Conservation (phyloP, 495 filamentous ascomycete species). For the Elaphomyces granulatus region DNA sequence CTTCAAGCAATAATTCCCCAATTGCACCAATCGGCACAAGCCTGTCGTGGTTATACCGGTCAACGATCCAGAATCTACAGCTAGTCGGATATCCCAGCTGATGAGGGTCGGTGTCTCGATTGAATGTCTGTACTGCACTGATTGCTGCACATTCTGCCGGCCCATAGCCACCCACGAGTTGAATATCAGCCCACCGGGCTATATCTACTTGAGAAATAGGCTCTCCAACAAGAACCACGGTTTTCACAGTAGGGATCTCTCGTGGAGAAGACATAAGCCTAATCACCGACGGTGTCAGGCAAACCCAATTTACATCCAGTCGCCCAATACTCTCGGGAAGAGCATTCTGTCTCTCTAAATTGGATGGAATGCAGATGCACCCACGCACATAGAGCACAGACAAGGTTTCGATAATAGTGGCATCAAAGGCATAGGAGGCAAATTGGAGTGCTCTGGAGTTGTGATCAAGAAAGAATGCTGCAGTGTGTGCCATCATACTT, state of each 20-base stretch:
- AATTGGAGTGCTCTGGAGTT: slow-evolving; percentile 44
- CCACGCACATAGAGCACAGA: slow-evolving; percentile 40
- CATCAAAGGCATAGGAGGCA: slow-evolving; percentile 45
- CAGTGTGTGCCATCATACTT: slow-evolving; percentile 18
- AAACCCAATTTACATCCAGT: slow-evolving; percentile 12
- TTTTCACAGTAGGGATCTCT: slow-evolving; percentile 16
- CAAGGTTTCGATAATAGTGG: slow-evolving; percentile 43
- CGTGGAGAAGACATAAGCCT: not conserved
- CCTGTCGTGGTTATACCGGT: slow-evolving; percentile 11
- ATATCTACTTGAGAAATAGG: slow-evolving; percentile 6
- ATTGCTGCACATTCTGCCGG: not conserved
- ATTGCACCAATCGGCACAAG: slow-evolving; percentile 18
- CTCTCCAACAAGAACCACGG: slow-evolving; percentile 26
- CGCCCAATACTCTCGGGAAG: slow-evolving; percentile 14
- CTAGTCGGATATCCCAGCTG: not conserved
- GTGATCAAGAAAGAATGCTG: slow-evolving; percentile 4
- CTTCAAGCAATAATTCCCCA: slow-evolving; percentile 24
- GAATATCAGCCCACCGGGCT: slow-evolving; percentile 5
- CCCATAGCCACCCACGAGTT: not conserved
- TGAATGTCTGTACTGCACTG: not conserved
- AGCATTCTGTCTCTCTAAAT: slow-evolving; percentile 21
- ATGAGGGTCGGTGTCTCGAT: not conserved
- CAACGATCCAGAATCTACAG: slow-evolving; percentile 19
- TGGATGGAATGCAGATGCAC: slow-evolving; percentile 42
- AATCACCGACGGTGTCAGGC: slow-evolving; percentile 18